Evolutionary conservation across 2,329 filamentous ascomycete genomes (phyloP).

Genomic region (Diaporthe sp.): DNA sequence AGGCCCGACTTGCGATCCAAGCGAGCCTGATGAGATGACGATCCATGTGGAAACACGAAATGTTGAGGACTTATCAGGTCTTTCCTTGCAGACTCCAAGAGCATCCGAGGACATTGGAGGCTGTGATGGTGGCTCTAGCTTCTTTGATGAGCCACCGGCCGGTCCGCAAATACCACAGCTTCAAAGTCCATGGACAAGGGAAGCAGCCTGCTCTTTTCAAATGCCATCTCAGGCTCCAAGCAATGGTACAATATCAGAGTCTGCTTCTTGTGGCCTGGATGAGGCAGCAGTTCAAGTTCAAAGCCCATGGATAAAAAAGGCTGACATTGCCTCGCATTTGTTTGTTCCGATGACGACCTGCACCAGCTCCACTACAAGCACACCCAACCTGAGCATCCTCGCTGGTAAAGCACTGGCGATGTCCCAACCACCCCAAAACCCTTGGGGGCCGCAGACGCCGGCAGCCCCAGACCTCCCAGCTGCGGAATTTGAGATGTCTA

Average conservation of each 20-base stretch:
- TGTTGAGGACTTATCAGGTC: neutral
- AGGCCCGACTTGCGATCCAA: neutral
- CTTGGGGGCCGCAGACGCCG: constrained; percentile 37
- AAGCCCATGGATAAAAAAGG: constrained; percentile 25
- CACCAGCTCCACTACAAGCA: constrained; percentile 22
- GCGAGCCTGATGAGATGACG: neutral
- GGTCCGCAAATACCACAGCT: neutral
- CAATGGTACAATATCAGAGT: neutral
- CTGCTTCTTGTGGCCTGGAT: neutral
- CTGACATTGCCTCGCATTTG: constrained; percentile 18
- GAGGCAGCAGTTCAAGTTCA: neutral
- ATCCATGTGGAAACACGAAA: neutral
- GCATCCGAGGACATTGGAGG: neutral
- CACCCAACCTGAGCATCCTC: constrained; percentile 21
- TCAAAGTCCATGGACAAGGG: constrained; percentile 15
- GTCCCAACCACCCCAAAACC: constrained; percentile 47
- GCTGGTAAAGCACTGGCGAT: constrained; percentile 36
- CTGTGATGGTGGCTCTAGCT: neutral
- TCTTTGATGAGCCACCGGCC: neutral
- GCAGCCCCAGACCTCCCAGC: constrained; percentile 52
- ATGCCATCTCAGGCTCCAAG: constrained; percentile 11
- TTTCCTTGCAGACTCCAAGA: neutral
- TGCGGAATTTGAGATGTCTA: constrained; percentile 61
- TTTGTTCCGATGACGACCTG: constrained; percentile 31
- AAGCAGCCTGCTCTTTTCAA: neutral